phyloP scores from a whole-genome alignment of 2,329 filamentous ascomycete genomes.

The Trichoderma simmonsii region DNA sequence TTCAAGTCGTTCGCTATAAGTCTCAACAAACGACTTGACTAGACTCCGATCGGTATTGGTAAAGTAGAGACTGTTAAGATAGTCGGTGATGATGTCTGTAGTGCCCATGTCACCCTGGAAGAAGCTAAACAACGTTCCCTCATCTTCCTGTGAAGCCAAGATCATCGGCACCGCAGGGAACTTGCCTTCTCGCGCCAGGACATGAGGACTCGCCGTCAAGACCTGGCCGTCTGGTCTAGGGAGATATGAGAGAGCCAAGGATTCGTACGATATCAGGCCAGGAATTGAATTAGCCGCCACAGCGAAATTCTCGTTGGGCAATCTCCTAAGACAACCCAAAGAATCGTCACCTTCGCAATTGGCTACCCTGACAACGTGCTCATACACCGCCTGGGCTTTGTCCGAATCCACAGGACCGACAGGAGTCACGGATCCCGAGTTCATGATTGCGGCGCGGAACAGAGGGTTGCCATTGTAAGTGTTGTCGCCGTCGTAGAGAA shows the following conservation, averaged over 20 bases:
- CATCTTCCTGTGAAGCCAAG: conserved; percentile 74
- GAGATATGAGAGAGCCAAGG: conserved; percentile 68
- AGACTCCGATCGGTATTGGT: conserved; percentile 47
- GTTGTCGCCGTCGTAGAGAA: conserved; percentile 67
- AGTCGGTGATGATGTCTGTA: conserved; percentile 56
- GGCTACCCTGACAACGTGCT: conserved; percentile 55
- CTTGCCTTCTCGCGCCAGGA: conserved; percentile 48
- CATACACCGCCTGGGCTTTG: conserved; percentile 64
- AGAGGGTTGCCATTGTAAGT: conserved; percentile 71
- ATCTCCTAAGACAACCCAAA: conserved; percentile 61
- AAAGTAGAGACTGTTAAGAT: conserved; percentile 62
- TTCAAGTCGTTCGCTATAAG: conserved; percentile 54
- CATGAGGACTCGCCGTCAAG: conserved; percentile 61
- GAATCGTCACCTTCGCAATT: conserved; percentile 61
- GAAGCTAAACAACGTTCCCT: conserved; percentile 71
- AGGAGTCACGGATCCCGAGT: conserved; percentile 63
- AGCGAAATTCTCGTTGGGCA: conserved; percentile 59
- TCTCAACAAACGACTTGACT: conserved; percentile 55
- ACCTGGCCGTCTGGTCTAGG: conserved; percentile 67
- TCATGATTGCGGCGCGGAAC: conserved; percentile 77
- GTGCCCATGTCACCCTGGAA: conserved; percentile 67
- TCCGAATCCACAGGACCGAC: conserved; percentile 60
- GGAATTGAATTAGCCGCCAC: conserved; percentile 69
- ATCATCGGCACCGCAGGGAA: conserved; percentile 50
- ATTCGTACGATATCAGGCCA: conserved; percentile 62